phyloP scores from a whole-genome alignment of 805 yeast species.

The Isabelozyma gotoi region DNA sequence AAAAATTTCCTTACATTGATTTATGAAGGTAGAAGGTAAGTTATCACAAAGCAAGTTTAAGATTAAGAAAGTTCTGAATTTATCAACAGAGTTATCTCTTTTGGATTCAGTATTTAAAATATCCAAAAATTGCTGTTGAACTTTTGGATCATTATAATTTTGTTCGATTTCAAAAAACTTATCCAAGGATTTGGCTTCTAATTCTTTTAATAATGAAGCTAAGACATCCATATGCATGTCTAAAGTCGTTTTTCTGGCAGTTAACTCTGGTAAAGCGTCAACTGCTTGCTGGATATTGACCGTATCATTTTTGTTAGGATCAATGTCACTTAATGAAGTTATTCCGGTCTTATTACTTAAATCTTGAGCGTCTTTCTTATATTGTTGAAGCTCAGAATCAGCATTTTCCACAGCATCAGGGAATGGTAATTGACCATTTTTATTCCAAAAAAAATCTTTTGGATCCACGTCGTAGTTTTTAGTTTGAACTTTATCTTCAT shows the following conservation, averaged over 20 bases:
- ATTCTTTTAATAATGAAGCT: constrained; percentile 75
- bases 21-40: constrained; percentile 26
- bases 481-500: constrained; percentile 26
- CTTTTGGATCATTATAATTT: constrained; percentile 61
- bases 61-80: constrained; percentile 86
- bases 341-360: constrained; percentile 76
- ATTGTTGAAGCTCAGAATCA: constrained; percentile 74
- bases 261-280: constrained; percentile 87
- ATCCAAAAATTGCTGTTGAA: constrained; percentile 58
- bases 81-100: constrained; percentile 69
- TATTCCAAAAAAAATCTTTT: constrained; percentile 87
- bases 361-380: constrained; percentile 85
- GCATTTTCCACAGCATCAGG: constrained; percentile 99
- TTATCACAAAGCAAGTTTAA: constrained; percentile 53
- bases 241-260: constrained; percentile 81
- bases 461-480: constrained; percentile 88
- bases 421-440: constrained; percentile 84
- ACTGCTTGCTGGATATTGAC: constrained; percentile 80
- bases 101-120: constrained; percentile 51
- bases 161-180: constrained; percentile 94
- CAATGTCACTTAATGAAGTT: constrained; percentile 71
- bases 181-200: constrained; percentile 85
- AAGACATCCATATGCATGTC: constrained; percentile 98
- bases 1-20: constrained; percentile 65
- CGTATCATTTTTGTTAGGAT: constrained; percentile 60